Evolutionary conservation across 208 protist species (phyloP).

Genomic region (Acanthamoeba polyphaga): DNA sequence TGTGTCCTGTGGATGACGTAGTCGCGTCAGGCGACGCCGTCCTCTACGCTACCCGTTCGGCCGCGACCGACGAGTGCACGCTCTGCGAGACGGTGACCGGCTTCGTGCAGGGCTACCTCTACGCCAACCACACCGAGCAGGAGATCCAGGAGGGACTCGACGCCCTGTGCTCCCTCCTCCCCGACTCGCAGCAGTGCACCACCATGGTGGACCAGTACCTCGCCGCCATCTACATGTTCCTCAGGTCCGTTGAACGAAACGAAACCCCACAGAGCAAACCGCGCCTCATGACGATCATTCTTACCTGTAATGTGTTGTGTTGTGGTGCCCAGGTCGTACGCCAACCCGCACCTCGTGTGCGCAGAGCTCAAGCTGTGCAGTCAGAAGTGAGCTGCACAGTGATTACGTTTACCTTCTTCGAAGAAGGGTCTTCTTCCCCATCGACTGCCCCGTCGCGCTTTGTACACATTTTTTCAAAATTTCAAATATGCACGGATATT

Average conservation of each 20-base stretch:
- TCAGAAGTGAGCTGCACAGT: not conserved
- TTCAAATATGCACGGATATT: too few species aligned
- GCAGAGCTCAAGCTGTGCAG: not conserved
- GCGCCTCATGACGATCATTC: too few species aligned
- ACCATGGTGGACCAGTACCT: conserved; percentile 50
- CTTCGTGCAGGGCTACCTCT: conserved; percentile 57
- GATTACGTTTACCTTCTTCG: too few species aligned
- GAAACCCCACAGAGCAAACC: too few species aligned
- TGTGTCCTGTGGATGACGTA: not conserved
- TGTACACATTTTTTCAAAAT: not conserved
- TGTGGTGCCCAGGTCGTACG: not conserved
- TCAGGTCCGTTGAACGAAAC: not conserved
- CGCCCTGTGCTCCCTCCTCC: conserved; percentile 6
- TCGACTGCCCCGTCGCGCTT: not conserved
- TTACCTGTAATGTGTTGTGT: too few species aligned
- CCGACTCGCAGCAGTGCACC: conserved; percentile 19
- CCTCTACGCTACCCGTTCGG: not conserved
- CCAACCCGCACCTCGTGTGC: conserved; percentile 60
- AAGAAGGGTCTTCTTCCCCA: not conserved
- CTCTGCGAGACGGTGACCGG: conserved; percentile 57
- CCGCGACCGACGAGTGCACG: conserved; percentile 4
- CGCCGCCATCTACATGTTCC: conserved; percentile 65
- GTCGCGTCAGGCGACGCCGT: not conserved
- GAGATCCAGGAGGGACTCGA: conserved; percentile 27
- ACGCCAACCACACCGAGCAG: conserved; percentile 54